These are phyloP conservation scores for Ascodesmis nigricans DNA, from an alignment of 495 filamentous ascomycete species.

Conservation along the genomic window DNA sequence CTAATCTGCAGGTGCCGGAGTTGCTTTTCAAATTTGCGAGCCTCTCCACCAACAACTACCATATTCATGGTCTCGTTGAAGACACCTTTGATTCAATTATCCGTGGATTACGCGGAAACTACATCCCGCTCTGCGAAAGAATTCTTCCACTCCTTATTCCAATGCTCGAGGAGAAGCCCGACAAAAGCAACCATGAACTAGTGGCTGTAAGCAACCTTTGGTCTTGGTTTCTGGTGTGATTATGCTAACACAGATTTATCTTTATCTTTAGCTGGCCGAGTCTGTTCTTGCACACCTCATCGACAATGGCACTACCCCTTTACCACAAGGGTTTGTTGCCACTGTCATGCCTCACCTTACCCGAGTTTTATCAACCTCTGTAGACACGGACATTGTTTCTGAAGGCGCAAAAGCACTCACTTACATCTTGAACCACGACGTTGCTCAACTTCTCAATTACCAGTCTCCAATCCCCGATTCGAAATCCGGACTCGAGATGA, in stretches of 20 bases:
- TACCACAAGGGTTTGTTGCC: constrained; percentile 69
- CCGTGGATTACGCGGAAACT: constrained; percentile 28
- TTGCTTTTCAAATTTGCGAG: constrained; percentile 74
- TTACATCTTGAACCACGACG: constrained; percentile 68
- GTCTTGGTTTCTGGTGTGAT: too few species aligned
- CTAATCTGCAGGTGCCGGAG: constrained; percentile 46
- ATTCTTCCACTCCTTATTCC: constrained; percentile 70
- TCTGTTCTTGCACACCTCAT: constrained; percentile 65
- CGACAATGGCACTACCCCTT: constrained; percentile 56
- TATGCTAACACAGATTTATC: neutral
- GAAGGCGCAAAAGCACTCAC: constrained; percentile 71
- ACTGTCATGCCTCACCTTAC: constrained; percentile 70
- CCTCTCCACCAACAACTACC: constrained; percentile 70
- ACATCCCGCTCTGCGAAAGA: constrained; percentile 61
- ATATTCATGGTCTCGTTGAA: constrained; percentile 50
- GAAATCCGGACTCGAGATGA: constrained; percentile 69
- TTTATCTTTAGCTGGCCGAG: constrained; percentile 41
- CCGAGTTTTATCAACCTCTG: constrained; percentile 51
- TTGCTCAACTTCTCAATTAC: constrained; percentile 68
- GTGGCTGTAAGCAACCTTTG: too few species aligned
- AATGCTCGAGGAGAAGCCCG: constrained; percentile 52
- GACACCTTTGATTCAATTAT: constrained; percentile 74
- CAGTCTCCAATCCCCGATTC: too few species aligned
- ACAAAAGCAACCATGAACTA: too few species aligned
- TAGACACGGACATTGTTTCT: constrained; percentile 67